A percentile compares a stretch with the other conserved stretches of the same genome.
Conservation (phyloP, 257 asterid genomes). For the Solanum appendiculatum region DNA sequence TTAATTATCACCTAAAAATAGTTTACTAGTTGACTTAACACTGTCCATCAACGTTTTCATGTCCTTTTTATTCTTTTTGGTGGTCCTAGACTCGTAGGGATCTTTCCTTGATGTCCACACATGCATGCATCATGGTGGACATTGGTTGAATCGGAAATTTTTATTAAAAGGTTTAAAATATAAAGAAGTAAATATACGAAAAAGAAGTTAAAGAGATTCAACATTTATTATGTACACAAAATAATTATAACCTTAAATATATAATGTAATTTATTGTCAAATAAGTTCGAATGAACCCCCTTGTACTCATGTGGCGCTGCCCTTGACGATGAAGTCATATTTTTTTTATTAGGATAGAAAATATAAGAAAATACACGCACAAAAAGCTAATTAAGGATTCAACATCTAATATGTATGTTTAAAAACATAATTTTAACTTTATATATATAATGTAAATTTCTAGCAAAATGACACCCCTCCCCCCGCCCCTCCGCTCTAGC, state of each 20-base stretch:
- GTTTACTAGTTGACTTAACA: background rate
- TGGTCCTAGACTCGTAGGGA: background rate
- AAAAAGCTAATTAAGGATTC: background rate
- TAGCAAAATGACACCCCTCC: background rate
- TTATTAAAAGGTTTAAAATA: background rate
- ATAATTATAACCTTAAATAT: background rate
- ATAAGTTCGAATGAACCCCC: background rate
- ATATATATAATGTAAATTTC: background rate
- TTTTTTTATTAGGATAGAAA: background rate
- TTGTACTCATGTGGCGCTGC: background rate
- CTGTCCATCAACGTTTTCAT: background rate
- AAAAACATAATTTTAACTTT: background rate
- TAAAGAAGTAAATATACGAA: background rate
- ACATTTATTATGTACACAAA: background rate
- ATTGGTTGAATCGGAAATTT: background rate
- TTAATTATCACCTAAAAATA: background rate
- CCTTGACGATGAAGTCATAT: background rate
- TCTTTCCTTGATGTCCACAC: background rate
- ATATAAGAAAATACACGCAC: background rate
- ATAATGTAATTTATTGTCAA: background rate
- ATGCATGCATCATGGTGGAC: background rate
- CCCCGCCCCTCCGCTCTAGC: no score
- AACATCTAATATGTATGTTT: background rate
- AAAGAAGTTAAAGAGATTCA: background rate
- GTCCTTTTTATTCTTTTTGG: background rate